Evolutionary conservation across 2,329 filamentous ascomycete species (phyloP).

Genomic region (Venturia aucupariae): DNA sequence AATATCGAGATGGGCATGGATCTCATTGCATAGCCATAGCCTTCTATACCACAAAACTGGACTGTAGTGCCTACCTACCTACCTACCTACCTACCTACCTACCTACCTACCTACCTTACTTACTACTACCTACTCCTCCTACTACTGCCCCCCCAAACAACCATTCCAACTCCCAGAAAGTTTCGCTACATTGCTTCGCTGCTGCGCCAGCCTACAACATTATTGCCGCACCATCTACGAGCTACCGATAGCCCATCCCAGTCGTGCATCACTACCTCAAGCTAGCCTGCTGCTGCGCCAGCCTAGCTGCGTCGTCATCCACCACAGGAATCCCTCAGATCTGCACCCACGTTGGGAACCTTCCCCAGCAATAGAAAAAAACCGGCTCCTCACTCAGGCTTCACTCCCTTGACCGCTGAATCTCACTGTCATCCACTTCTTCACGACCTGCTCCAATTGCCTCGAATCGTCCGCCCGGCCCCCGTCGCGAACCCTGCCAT

Average conservation of each 20-base stretch:
- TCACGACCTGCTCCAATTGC: neutral
- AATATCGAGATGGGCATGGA: too few species aligned
- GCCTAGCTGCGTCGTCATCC: conserved; percentile 3
- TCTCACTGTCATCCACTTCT: neutral
- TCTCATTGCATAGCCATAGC: too few species aligned
- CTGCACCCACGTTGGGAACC: neutral
- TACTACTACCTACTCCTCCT: too few species aligned
- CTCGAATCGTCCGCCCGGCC: neutral
- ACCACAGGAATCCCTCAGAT: neutral
- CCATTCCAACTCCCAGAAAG: neutral
- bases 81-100: too few species aligned
- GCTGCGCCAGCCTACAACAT: neutral
- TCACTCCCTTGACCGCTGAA: neutral
- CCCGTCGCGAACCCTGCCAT: neutral
- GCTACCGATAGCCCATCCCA: neutral
- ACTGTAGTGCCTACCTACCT: too few species aligned
- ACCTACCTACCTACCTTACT: too few species aligned
- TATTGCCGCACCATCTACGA: neutral
- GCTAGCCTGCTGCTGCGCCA: neutral
- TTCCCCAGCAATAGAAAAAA: neutral
- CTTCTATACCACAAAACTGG: too few species aligned
- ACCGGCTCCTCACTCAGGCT: neutral
- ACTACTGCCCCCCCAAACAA: neutral
- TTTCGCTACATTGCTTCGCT: neutral
- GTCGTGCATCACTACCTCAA: neutral